Percentiles rank a stretch among this genome's conserved stretches.
These are phyloP conservation scores for Heritiera fomes DNA, from an alignment of 345 rosid species.

Conservation along the genomic window DNA sequence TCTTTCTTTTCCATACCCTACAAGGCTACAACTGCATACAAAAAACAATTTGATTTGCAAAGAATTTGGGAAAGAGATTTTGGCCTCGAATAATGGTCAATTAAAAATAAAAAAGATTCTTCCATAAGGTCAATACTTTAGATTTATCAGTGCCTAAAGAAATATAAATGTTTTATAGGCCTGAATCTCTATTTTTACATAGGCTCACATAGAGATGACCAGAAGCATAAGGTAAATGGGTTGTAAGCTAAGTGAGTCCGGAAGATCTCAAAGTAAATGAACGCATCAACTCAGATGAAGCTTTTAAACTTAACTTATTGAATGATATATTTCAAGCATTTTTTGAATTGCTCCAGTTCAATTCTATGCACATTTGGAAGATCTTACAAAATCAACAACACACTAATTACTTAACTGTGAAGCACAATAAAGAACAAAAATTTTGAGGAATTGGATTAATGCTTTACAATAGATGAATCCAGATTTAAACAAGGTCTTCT, in stretches of 20 bases:
- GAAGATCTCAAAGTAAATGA: not conserved
- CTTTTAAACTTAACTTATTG: not conserved
- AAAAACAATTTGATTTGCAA: not conserved
- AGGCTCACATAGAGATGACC: not conserved
- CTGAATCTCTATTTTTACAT: not conserved
- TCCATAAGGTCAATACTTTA: not conserved
- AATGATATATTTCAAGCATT: not conserved
- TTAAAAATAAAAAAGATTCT: not conserved
- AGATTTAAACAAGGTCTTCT: conserved; percentile 20
- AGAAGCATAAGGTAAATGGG: not conserved
- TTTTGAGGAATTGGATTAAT: conserved; percentile 4
- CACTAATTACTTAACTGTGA: not conserved
- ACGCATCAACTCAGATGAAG: not conserved
- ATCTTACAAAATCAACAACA: not conserved
- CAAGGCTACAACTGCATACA: not conserved
- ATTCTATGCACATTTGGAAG: not conserved
- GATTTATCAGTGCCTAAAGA: not conserved
- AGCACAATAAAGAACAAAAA: conserved; percentile 2
- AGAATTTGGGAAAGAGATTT: not conserved
- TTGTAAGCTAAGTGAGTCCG: too few relatives aligned
- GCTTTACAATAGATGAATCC: conserved; percentile 13
- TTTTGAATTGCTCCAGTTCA: not conserved
- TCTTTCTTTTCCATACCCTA: not conserved
- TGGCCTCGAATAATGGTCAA: not conserved
- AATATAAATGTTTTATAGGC: not conserved